These are phyloP conservation scores for Coemansia sp. DNA, from an alignment of 192 early-diverging fungal genomes.

Conservation along the genomic window DNA sequence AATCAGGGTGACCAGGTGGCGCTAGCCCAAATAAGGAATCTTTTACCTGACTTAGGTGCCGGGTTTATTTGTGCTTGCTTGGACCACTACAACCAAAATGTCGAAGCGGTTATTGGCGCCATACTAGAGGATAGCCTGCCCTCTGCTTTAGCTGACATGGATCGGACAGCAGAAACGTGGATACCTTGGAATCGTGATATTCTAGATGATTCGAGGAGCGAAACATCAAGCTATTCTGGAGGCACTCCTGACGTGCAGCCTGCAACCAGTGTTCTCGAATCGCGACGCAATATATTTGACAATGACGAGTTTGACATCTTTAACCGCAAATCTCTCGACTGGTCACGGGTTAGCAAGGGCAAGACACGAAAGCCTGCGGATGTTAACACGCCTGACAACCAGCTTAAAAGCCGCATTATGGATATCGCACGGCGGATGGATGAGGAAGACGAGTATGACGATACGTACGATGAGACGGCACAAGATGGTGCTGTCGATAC, in stretches of 20 bases:
- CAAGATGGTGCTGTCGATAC: slow-evolving; percentile 64
- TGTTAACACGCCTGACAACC: slow-evolving; percentile 13
- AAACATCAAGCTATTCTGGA: not conserved
- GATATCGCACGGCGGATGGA: slow-evolving; percentile 50
- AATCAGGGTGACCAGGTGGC: slow-evolving; percentile 18
- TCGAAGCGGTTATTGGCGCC: slow-evolving; percentile 74
- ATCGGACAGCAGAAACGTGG: slow-evolving; percentile 53
- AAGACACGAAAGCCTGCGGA: slow-evolving; percentile 54
- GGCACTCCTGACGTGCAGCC: slow-evolving; percentile 3
- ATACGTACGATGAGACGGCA: slow-evolving; percentile 81
- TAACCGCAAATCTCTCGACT: slow-evolving; percentile 61
- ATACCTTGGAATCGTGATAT: not conserved
- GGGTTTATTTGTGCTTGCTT: slow-evolving; percentile 91
- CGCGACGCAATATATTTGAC: slow-evolving; percentile 84
- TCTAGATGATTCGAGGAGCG: not conserved
- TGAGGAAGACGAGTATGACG: slow-evolving; percentile 91
- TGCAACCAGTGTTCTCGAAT: slow-evolving; percentile 46
- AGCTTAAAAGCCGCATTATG: slow-evolving; percentile 40
- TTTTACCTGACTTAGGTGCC: slow-evolving; percentile 86
- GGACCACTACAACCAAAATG: slow-evolving; percentile 61
- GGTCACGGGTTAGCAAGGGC: slow-evolving; percentile 66
- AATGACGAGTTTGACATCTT: slow-evolving; percentile 95
- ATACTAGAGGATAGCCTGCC: slow-evolving; percentile 82
- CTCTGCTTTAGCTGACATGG: slow-evolving; percentile 61
- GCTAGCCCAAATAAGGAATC: slow-evolving; percentile 80